phyloP scores from a whole-genome alignment of 2,329 filamentous ascomycete genomes.

The Fusarium compactum region DNA sequence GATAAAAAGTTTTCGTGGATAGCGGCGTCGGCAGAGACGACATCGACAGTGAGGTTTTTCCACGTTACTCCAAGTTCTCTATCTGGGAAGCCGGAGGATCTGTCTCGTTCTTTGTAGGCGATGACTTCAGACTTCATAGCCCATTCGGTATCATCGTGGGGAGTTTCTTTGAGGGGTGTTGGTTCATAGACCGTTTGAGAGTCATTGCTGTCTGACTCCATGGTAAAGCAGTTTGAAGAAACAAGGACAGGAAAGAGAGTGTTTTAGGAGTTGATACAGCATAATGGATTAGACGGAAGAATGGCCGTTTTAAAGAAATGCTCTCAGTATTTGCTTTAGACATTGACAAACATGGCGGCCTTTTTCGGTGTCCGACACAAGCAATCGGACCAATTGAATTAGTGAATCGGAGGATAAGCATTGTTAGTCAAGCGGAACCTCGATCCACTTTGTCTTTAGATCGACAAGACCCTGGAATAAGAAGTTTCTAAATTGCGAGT shows the following conservation, averaged over 20 bases:
- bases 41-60: slow-evolving; percentile 72
- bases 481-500: background rate
- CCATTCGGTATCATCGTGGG: slow-evolving; percentile 55
- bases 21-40: slow-evolving; percentile 69
- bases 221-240: slow-evolving; percentile 19
- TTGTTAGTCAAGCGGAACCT: background rate
- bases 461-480: background rate
- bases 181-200: slow-evolving; percentile 44
- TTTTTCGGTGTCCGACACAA: slow-evolving; percentile 20
- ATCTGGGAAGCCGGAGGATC: slow-evolving; percentile 59
- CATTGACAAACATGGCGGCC: slow-evolving; percentile 2
- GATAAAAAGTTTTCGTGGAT: slow-evolving; percentile 74
- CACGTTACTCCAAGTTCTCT: slow-evolving; percentile 73
- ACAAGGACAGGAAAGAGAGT: background rate
- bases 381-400: slow-evolving; percentile 1
- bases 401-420: slow-evolving; percentile 1
- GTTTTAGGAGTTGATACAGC: background rate
- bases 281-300: background rate
- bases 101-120: slow-evolving; percentile 57
- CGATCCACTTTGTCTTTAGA: slow-evolving; percentile 10
- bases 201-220: slow-evolving; percentile 47
- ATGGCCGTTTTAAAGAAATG: slow-evolving; percentile 3
- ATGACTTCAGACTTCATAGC: slow-evolving; percentile 62
- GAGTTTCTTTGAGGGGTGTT: slow-evolving; percentile 18
- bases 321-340: background rate